phyloP scores from a whole-genome alignment of 2,329 filamentous ascomycete genomes.

The Colletotrichum siamense region DNA sequence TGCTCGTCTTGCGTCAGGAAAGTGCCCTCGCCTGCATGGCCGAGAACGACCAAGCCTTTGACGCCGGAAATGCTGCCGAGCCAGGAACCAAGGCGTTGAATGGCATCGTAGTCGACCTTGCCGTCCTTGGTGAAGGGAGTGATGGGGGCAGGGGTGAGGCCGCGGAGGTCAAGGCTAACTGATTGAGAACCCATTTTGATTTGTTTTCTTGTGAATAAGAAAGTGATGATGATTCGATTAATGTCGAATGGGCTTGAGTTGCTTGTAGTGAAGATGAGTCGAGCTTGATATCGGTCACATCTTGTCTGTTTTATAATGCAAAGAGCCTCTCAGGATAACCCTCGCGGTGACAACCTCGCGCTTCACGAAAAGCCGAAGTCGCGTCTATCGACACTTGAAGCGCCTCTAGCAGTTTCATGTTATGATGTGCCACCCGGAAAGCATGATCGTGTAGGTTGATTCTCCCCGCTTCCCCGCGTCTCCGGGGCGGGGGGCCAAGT shows the following conservation, averaged over 20 bases:
- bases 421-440: neutral
- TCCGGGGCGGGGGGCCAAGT: neutral
- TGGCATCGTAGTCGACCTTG: constrained; percentile 54
- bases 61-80: constrained; percentile 56
- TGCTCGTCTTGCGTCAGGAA: constrained; percentile 58
- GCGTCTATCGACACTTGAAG: neutral
- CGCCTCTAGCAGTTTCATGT: neutral
- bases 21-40: constrained; percentile 60
- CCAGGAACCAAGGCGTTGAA: constrained; percentile 58
- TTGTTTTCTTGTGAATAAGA: no score
- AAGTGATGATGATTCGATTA: fast-evolving
- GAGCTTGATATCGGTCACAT: neutral
- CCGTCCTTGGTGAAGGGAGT: constrained; percentile 56
- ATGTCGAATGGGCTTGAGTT: neutral
- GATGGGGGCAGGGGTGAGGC: constrained; percentile 55
- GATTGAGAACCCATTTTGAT: constrained; percentile 26
- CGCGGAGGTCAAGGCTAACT: constrained; percentile 47
- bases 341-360: neutral
- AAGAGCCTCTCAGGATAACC: neutral
- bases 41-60: constrained; percentile 58
- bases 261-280: neutral
- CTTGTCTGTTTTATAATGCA: neutral
- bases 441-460: neutral
- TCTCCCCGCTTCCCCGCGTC: neutral
- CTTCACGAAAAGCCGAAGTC: neutral